Evolutionary conservation across 106 monocot species (phyloP), one percentile per base, ranked within the genome.

Genomic region (Phalaenopsis aphrodite): DNA sequence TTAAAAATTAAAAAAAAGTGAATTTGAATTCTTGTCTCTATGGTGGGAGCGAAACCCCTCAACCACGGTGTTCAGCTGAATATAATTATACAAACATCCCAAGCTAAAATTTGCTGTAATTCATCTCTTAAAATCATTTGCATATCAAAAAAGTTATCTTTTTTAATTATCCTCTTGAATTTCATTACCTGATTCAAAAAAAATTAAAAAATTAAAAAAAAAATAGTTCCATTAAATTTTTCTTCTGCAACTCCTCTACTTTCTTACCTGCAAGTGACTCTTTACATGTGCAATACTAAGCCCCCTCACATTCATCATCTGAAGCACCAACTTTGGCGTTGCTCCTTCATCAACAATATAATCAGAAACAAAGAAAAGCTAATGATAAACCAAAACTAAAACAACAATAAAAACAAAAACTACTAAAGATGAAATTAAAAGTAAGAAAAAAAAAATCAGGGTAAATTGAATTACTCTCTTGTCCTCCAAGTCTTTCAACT

Each of bases 401-500:
- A 11, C 19, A 78, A 18, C 5, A 41, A 78, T 43, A 0, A 18
- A 68, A 52, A 52, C 30, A 30, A 30, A 30, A 30, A 30, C 30
- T 30, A 30, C 30, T 30, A 30, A 30, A 30, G 30, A 30, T 30
- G 23, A 64, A 11, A 21, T 5, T 23, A 21, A 64, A n/a, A 23
- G 5, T 21, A 6, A n/a, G 23, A 64, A 65, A 21, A 65, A 65
- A 52, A 30, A 38, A 42, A n/a, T n/a, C 12, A 17, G 10, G 45
- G 4, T 56, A 3, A 66, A 61, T 67, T 42, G 19, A 78, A 78
- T 85, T 82, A 93, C 93, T 86, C 80, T 93, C 93, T 88, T 90
- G 90, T 45, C 93, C 93, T 6, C 93, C 93, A 2, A 93, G 88
- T 79, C 88, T 75, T 77, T 93, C 93, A 14, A 93, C 88, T 36